These are phyloP conservation scores for Cercospora sp. DNA, from an alignment of 2,329 filamentous ascomycete species.

Conservation along the genomic window DNA sequence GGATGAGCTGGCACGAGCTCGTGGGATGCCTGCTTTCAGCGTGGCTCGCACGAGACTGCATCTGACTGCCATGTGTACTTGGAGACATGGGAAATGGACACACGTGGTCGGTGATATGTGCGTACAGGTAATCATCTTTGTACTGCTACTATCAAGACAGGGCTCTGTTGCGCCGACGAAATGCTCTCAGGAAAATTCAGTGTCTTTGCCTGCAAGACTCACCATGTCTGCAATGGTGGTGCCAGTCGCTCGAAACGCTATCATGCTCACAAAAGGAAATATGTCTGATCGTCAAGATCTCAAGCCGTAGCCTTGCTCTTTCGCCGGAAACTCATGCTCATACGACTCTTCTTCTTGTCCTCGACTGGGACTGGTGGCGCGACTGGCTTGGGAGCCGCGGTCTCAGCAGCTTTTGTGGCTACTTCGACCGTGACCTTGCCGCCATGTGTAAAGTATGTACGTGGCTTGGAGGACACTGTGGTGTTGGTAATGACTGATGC, in stretches of 20 bases:
- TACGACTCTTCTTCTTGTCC: constrained; percentile 32
- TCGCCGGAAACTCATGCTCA: constrained; percentile 31
- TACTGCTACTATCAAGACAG: not conserved
- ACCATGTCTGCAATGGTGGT: not conserved
- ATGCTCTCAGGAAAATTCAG: not conserved
- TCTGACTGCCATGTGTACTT: not conserved
- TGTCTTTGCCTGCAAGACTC: not conserved
- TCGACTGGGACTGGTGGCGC: constrained; percentile 7
- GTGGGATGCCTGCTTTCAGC: constrained; percentile 6
- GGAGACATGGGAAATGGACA: not conserved
- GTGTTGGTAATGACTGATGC: constrained; percentile 19
- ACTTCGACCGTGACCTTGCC: constrained; percentile 29
- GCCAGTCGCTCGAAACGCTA: constrained; percentile 19
- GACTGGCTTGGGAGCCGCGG: constrained; percentile 4
- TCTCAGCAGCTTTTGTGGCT: constrained; percentile 7
- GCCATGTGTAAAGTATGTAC: constrained; percentile 35
- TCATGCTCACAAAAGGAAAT: constrained; percentile 12
- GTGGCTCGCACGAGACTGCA: not conserved
- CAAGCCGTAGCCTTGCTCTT: constrained; percentile 23
- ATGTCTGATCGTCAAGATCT: not conserved
- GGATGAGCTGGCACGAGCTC: constrained; percentile 1
- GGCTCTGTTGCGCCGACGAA: not conserved
- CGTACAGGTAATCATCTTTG: not conserved
- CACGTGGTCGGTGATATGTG: not conserved
- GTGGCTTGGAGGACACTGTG: constrained; percentile 24